Base-by-base conservation (phyloP, 2,329 filamentous ascomycete genomes). In the Graphilbum fragrans region DNA sequence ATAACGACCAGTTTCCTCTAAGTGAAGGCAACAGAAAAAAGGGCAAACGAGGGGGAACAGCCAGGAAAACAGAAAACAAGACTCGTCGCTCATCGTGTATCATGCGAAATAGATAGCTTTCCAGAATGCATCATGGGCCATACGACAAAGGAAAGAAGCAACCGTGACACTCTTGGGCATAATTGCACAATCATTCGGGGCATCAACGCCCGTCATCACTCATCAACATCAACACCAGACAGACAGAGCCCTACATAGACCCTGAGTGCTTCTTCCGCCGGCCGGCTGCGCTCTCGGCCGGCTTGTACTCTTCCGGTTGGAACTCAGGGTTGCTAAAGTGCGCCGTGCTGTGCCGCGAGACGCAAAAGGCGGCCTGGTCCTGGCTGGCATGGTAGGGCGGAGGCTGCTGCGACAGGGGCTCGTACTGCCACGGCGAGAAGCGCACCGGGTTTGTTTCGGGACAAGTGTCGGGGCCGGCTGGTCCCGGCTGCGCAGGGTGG, bases 241-340 rank as follows among this genome's bases (percentile, higher is more conserved):
- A 33, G n/a, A 32, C 10, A 32, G 25, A 42, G 53, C 58, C 23
- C 18, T 22, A 39, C 25, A 27, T 2, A 27, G 25, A 29, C 25
- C 25, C 25, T 29, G 25, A 29, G 23, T 27, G 23, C 23, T 27
- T 27, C 23, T 27, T 27, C 23, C 23, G 23, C 7, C 23, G 23
- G 23, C 23, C n/a, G n/a, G 8, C 18, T 38, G 6, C 19, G 5
- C 19, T 33, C 8, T 37, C 37, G 7, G 3, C 59, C 6, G 64
- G 64, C 34, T 54, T 59, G 50, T 67, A 73, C 54, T 70, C 67
- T 48, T 74, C 70, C 0, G 72, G 71, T 45, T 74, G 70, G 47
- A 76, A 75, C 47, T 74, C 67, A 33, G 74, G 73, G 48, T 82
- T 82, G 45, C 76, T 75, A 49, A 75, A 82, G 53, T 82, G 78